phyloP scores from a whole-genome alignment of 305 asterid genomes.

The Rubia balearica region DNA sequence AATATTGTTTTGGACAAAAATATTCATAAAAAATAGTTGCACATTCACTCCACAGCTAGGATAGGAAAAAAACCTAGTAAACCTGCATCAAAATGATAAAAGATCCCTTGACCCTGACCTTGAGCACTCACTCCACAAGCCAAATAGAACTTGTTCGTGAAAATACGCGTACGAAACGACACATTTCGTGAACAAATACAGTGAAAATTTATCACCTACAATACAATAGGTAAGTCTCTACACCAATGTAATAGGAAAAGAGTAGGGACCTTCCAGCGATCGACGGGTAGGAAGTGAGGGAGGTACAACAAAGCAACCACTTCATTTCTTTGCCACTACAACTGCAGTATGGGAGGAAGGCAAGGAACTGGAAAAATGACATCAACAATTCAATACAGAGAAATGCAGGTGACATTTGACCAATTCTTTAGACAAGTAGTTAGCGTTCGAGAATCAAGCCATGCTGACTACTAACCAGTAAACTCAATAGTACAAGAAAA shows the following conservation, averaged over 20 bases:
- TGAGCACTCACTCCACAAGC: neutral
- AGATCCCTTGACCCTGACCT: neutral
- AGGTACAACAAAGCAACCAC: too few relatives aligned
- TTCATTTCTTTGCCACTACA: too few relatives aligned
- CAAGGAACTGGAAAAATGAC: too few relatives aligned
- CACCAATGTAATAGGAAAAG: neutral
- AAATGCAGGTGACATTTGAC: too few relatives aligned
- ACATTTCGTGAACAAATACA: neutral
- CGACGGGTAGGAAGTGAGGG: conserved; percentile 59
- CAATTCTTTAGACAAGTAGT: too few relatives aligned
- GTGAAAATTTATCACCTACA: neutral
- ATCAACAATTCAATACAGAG: too few relatives aligned
- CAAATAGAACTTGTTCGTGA: neutral
- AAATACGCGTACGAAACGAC: neutral
- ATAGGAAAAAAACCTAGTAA: conserved; percentile 8
- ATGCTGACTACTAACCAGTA: too few relatives aligned
- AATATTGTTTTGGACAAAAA: neutral
- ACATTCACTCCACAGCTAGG: neutral
- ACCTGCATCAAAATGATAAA: neutral
- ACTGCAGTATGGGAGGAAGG: too few relatives aligned
- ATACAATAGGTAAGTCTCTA: neutral
- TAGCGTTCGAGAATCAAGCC: too few relatives aligned
- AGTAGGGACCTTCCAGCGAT: conserved; percentile 64
- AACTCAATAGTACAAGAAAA: too few relatives aligned
- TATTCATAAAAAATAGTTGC: neutral